These are phyloP conservation scores for Cephalotrichum gorgonifer DNA, from an alignment of 2,329 filamentous ascomycete species.

Conservation along the genomic window DNA sequence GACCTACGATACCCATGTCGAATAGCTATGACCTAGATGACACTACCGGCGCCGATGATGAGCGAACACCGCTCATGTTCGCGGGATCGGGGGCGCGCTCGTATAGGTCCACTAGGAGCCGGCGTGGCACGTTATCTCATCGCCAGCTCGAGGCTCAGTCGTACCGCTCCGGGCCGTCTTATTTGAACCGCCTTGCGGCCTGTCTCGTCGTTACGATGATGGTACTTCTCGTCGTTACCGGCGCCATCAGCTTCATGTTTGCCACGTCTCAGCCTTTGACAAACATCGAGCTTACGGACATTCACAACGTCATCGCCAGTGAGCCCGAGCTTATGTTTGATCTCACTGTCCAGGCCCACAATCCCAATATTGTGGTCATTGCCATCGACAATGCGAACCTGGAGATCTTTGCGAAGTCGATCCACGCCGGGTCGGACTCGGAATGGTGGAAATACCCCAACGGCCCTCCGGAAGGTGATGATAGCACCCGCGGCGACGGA, in stretches of 20 bases:
- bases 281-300: constrained; percentile 66
- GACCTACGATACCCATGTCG: constrained; percentile 48
- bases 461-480: constrained; percentile 8
- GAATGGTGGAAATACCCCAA: constrained; percentile 43
- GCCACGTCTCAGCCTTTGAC: constrained; percentile 81
- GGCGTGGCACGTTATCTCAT: constrained; percentile 43
- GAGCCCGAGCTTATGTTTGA: constrained; percentile 95
- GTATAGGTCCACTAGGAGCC: constrained; percentile 43
- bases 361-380: constrained; percentile 86
- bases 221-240: constrained; percentile 71
- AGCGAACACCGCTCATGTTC: constrained; percentile 70
- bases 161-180: constrained; percentile 50
- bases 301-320: constrained; percentile 84
- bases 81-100: constrained; percentile 46
- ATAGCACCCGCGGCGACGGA: background rate
- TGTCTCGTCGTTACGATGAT: constrained; percentile 78
- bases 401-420: constrained; percentile 90
- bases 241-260: constrained; percentile 79
- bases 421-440: constrained; percentile 64
- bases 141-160: constrained; percentile 67
- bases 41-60: constrained; percentile 68
- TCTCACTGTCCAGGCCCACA: constrained; percentile 75
- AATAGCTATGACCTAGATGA: constrained; percentile 72
- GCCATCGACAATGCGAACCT: constrained; percentile 79
- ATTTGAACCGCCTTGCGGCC: constrained; percentile 67